Percentiles rank a stretch among this genome's conserved stretches.
Conservation (phyloP, 1,284 basidiomycete species). For the Flammula alnicola region DNA sequence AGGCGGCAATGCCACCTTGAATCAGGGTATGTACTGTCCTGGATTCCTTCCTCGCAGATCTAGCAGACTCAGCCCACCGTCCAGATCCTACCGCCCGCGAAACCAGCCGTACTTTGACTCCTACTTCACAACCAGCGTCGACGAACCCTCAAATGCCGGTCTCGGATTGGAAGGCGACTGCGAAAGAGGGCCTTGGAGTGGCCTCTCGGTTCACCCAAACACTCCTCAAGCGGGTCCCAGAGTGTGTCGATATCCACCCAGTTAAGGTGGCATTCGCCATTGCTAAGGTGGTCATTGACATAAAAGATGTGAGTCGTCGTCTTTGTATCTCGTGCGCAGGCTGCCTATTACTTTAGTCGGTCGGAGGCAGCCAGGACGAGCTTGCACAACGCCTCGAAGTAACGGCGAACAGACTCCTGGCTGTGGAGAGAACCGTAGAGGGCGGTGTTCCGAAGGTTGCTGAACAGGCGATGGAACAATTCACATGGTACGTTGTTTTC, state of each 20-base stretch:
- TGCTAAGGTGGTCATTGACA: constrained; percentile 16
- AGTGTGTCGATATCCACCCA: constrained; percentile 10
- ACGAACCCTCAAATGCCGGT: neutral
- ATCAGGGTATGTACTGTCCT: constrained; percentile 4
- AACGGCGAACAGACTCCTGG: constrained; percentile 4
- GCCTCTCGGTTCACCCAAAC: constrained; percentile 2
- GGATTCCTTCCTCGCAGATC: neutral
- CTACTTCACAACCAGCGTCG: neutral
- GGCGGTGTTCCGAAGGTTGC: neutral
- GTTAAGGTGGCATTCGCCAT: constrained; percentile 13
- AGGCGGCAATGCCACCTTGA: constrained; percentile 8
- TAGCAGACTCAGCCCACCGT: constrained; percentile 1
- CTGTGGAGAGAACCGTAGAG: neutral
- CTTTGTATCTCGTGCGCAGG: neutral
- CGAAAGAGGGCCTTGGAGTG: constrained; percentile 7
- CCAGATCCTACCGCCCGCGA: constrained; percentile 7
- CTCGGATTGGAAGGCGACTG: constrained; percentile 6
- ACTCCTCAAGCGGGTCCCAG: constrained; percentile 12
- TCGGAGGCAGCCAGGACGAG: constrained; percentile 10
- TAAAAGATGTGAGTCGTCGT: constrained; percentile 15
- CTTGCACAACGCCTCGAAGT: neutral
- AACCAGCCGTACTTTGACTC: neutral
- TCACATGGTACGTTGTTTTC: neutral
- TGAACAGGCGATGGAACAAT: neutral
- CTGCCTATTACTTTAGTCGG: neutral